A percentile compares a stretch with the other conserved stretches of the same genome.
These are phyloP conservation scores for Diplodia intermedia DNA, from an alignment of 2,329 filamentous ascomycete genomes.

Conservation along the genomic window DNA sequence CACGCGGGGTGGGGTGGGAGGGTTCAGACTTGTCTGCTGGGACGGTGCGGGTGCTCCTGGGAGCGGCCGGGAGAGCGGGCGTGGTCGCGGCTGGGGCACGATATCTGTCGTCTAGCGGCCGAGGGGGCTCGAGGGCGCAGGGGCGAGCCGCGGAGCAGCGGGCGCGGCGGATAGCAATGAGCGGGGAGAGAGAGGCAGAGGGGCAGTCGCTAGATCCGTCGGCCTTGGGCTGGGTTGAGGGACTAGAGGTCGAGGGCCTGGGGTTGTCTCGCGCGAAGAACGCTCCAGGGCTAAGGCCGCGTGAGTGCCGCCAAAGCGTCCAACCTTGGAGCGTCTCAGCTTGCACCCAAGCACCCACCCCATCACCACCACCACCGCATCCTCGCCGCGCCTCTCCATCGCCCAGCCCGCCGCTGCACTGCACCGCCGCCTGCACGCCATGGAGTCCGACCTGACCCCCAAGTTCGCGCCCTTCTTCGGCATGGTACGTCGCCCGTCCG, in stretches of 20 bases:
- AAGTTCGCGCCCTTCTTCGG: constrained; percentile 88
- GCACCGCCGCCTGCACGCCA: constrained; percentile 18
- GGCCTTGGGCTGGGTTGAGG: constrained; percentile 25
- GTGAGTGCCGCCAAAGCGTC: constrained; percentile 31
- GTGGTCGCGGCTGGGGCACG: constrained; percentile 24
- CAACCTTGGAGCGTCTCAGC: constrained; percentile 11
- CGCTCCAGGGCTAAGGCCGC: constrained; percentile 30
- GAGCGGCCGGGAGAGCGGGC: constrained; percentile 29
- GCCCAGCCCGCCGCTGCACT: background rate
- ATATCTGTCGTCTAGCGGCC: constrained; percentile 31
- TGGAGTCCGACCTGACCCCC: constrained; percentile 66
- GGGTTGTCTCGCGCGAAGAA: constrained; percentile 31
- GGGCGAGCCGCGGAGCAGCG: constrained; percentile 20
- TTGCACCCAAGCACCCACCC: constrained; percentile 5
- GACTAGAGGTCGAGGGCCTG: constrained; percentile 27
- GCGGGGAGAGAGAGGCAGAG: constrained; percentile 6
- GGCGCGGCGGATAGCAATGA: constrained; percentile 19
- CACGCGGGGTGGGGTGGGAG: background rate
- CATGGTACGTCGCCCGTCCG: constrained; percentile 69
- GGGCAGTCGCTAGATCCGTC: constrained; percentile 21
- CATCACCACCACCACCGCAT: constrained; percentile 23
- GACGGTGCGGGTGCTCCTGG: constrained; percentile 23
- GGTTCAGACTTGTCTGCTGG: background rate
- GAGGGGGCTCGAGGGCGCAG: constrained; percentile 25
- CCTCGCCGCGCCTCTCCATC: constrained; percentile 14